Evolutionary conservation across 345 rosid genomes (phyloP), one percentile per base, ranked within the genome.

Genomic region (Citrus medica): DNA sequence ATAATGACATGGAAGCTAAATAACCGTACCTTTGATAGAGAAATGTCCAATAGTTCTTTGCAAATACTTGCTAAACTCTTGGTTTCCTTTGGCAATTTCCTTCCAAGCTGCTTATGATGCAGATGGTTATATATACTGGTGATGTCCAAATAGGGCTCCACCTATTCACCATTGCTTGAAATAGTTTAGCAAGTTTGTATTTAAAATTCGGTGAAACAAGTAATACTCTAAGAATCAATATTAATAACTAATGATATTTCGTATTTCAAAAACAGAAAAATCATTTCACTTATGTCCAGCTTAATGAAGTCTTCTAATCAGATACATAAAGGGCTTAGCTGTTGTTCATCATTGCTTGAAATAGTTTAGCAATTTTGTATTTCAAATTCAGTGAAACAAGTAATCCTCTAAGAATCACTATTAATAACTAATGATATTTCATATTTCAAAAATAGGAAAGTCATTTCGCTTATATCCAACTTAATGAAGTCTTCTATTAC

Each of bases 71-170:
- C 88, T 80, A 95, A 87, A 84, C 97, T 93, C 84, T 87, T 95
- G 66, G 86, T 87, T 77, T 92, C 90, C 77, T 85, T 94, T 25
- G 94, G 83, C 1, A 74, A 37, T 80, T 83, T 92, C 82, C 86
- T 89, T 81, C 92, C 94, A n/a, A 35, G 75, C 76, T 78, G 88
- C 85, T 89, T 93, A 83, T 84, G 86, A 68, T 87, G 94, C 84
- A 91, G 75, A 71, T 85, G 42, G 79, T 81, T 82, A 84, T 91
- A 88, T 76, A 92, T 40, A 69, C 84, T 80, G 53, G 86, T 79
- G 75, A 92, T 92, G 79, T 93, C 98, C 85, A 95, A 71, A 86
- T 91, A 95, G 5, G 95, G 98, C 82, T 95, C 95, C 82, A 95
- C 89, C 98, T 92, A 79, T 38, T 2, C 2, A 1, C 0, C 42